These are phyloP conservation scores for Podospora conica DNA, from an alignment of 495 filamentous ascomycete species.

Conservation along the genomic window DNA sequence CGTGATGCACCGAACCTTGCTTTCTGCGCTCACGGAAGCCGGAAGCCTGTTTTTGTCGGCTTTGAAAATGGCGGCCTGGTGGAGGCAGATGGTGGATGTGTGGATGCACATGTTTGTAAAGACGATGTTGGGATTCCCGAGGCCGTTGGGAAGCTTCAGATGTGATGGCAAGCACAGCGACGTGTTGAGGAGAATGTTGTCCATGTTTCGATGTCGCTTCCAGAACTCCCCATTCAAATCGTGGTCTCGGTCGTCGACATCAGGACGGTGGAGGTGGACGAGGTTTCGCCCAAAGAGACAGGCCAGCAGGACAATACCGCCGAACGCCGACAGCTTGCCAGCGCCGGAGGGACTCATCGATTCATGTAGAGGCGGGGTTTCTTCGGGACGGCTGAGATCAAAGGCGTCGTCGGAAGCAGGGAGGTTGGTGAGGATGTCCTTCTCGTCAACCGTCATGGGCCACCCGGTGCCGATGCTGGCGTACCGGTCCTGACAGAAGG, in stretches of 20 bases:
- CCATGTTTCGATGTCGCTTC: conserved; percentile 85
- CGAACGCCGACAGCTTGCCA: conserved; percentile 67
- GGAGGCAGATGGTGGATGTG: conserved; percentile 92
- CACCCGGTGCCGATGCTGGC: conserved; percentile 96
- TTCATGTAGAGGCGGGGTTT: conserved; percentile 61
- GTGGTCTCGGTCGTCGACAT: conserved; percentile 71
- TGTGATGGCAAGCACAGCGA: conserved; percentile 76
- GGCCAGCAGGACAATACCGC: conserved; percentile 75
- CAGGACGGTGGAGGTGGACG: conserved; percentile 86
- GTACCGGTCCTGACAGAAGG: conserved; percentile 83
- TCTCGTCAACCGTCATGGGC: conserved; percentile 91
- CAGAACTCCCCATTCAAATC: conserved; percentile 94
- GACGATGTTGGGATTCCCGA: conserved; percentile 77
- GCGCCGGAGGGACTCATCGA: conserved; percentile 67
- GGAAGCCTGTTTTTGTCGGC: conserved; percentile 84
- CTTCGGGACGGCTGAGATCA: conserved; percentile 66
- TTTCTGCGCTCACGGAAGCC: conserved; percentile 71
- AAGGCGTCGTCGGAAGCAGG: conserved; percentile 85
- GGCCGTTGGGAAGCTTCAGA: conserved; percentile 71
- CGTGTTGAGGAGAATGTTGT: conserved; percentile 83
- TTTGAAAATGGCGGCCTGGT: conserved; percentile 97
- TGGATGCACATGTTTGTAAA: conserved; percentile 97
- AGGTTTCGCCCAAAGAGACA: conserved; percentile 92
- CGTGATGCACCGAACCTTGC: conserved; percentile 86
- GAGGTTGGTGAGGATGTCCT: conserved; percentile 82